phyloP scores from a whole-genome alignment of 768 basidiomycete genomes.

The Leccinum incarnatum region DNA sequence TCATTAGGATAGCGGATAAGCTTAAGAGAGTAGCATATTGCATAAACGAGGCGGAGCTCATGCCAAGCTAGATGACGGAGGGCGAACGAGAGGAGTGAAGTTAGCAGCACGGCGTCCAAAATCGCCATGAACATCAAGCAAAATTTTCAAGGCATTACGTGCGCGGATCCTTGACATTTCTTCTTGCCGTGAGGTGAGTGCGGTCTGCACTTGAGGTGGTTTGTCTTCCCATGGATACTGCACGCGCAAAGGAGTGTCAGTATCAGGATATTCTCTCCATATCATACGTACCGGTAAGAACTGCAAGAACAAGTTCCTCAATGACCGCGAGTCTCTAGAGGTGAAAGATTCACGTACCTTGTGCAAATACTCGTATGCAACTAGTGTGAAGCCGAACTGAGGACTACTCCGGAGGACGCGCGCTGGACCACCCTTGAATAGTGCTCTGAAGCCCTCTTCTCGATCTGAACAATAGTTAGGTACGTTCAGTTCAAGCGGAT shows the following conservation, averaged over 20 bases:
- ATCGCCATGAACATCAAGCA: slow-evolving; percentile 88
- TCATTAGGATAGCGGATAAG: slow-evolving; percentile 21
- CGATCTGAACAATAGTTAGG: slow-evolving; percentile 46
- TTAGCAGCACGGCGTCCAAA: slow-evolving; percentile 62
- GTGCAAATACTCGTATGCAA: slow-evolving; percentile 75
- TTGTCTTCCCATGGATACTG: slow-evolving; percentile 83
- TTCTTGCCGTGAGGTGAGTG: slow-evolving; percentile 66
- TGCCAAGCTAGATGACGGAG: slow-evolving; percentile 16
- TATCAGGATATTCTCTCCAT: neutral
- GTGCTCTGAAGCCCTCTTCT: slow-evolving; percentile 85
- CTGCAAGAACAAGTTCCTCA: slow-evolving; percentile 16
- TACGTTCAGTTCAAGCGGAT: slow-evolving; percentile 9
- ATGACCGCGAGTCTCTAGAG: neutral
- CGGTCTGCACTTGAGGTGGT: slow-evolving; percentile 65
- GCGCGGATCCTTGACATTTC: slow-evolving; percentile 90
- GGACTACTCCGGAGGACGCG: slow-evolving; percentile 86
- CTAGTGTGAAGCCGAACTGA: slow-evolving; percentile 92
- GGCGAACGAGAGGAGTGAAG: slow-evolving; percentile 26
- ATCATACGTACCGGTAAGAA: slow-evolving; percentile 30
- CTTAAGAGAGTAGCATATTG: slow-evolving; percentile 3
- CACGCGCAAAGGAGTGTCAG: slow-evolving; percentile 10
- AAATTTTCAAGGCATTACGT: slow-evolving; percentile 90
- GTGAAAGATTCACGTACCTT: slow-evolving; percentile 41
- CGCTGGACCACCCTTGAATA: slow-evolving; percentile 92
- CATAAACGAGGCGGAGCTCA: neutral